These are phyloP conservation scores for Litsea cubeba DNA, from an alignment of 164 flowering plant species.

Conservation along the genomic window DNA sequence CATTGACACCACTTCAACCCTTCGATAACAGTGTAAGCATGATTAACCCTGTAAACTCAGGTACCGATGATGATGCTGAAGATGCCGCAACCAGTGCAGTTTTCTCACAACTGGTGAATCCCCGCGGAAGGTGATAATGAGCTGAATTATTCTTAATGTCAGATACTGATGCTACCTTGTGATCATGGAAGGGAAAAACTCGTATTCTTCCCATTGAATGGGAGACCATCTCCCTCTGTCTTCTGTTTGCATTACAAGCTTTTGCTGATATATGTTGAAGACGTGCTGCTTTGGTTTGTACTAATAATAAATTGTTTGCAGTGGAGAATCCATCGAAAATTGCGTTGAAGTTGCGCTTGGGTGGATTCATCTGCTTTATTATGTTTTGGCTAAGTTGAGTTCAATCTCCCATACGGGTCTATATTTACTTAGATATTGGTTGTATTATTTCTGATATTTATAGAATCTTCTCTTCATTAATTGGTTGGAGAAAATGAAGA, in stretches of 20 bases:
- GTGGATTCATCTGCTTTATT: constrained; percentile 5
- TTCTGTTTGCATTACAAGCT: constrained; percentile 12
- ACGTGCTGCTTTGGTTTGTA: constrained; percentile 21
- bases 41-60: constrained; percentile 49
- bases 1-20: constrained; percentile 34
- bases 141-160: background rate
- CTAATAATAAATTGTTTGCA: constrained; percentile 16
- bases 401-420: constrained; percentile 8
- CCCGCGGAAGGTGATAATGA: constrained; percentile 67
- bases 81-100: constrained; percentile 91
- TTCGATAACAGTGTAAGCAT: constrained; percentile 74
- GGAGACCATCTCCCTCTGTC: constrained; percentile 9
- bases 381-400: constrained; percentile 12
- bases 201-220: constrained; percentile 5
- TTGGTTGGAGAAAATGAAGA: constrained; percentile 18
- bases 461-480: background rate
- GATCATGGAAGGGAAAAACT: background rate
- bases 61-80: constrained; percentile 74
- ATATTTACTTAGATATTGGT: constrained; percentile 11
- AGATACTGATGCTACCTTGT: background rate
- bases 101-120: constrained; percentile 91
- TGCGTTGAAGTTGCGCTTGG: constrained; percentile 8
- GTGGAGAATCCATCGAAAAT: constrained; percentile 16
- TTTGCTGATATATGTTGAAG: constrained; percentile 6
- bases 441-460: constrained; percentile 8